Percentiles rank a stretch among this genome's conserved stretches.
These are phyloP conservation scores for Sarocladiaceae sp. DNA, from an alignment of 2,329 filamentous ascomycete genomes.

Conservation along the genomic window DNA sequence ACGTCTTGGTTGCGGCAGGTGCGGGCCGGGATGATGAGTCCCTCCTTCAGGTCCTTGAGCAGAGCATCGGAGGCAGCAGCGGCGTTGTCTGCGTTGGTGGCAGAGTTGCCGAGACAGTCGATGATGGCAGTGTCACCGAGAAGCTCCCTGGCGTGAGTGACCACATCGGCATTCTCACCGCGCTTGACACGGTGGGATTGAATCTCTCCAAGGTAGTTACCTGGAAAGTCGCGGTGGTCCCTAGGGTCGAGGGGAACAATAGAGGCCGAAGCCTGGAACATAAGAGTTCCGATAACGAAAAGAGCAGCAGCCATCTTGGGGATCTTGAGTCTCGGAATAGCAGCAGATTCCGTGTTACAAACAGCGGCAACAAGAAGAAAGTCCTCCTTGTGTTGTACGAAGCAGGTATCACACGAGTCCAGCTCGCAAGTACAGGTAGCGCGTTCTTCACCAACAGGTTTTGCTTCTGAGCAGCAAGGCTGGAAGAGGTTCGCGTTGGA, in stretches of 20 bases:
- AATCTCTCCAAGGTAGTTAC: background rate
- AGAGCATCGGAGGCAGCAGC: background rate
- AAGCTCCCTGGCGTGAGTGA: background rate
- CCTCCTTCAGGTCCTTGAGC: background rate
- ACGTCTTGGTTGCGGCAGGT: conserved; percentile 1
- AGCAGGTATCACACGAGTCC: conserved; percentile 5
- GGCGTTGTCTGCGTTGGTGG: background rate
- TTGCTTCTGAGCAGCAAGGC: conserved; percentile 2
- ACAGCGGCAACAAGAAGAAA: background rate
- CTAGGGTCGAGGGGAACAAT: background rate
- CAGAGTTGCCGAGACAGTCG: background rate
- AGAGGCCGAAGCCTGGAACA: conserved; percentile 6
- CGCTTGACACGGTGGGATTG: background rate
- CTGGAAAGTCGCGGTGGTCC: background rate
- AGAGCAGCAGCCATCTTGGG: conserved; percentile 1
- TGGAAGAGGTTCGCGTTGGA: conserved; percentile 4
- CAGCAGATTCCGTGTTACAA: background rate
- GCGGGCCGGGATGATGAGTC: background rate
- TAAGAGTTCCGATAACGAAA: background rate
- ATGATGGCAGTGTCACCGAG: background rate
- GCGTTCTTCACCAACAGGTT: conserved; percentile 3
- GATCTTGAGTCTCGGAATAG: background rate
- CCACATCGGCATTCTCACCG: background rate
- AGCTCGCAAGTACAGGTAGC: conserved; percentile 5
- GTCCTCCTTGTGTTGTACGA: background rate